These are phyloP conservation scores for Coniella lustricola DNA, from an alignment of 2,329 filamentous ascomycete species.

Conservation along the genomic window DNA sequence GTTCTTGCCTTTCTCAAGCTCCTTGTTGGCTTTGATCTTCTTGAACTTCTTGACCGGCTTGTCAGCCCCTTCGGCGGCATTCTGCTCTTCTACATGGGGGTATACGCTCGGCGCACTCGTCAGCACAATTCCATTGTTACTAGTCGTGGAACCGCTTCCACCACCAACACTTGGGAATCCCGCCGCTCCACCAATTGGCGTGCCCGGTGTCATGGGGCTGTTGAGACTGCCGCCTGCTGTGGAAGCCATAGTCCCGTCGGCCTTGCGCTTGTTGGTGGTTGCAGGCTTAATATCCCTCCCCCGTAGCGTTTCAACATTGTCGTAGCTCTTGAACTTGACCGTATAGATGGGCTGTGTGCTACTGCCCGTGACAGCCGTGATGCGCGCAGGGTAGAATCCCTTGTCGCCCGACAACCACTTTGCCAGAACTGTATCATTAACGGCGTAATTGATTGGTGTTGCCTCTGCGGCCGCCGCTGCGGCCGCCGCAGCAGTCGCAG, in stretches of 20 bases:
- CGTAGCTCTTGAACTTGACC: slow-evolving; percentile 91
- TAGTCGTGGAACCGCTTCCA: slow-evolving; percentile 20
- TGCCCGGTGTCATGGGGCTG: slow-evolving; percentile 10
- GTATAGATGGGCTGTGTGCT: slow-evolving; percentile 86
- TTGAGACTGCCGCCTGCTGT: slow-evolving; percentile 19
- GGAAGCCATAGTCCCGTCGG: slow-evolving; percentile 53
- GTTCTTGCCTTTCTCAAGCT: slow-evolving; percentile 81
- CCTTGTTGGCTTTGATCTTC: slow-evolving; percentile 85
- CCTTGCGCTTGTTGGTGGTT: slow-evolving; percentile 74
- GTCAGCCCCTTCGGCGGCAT: slow-evolving; percentile 58
- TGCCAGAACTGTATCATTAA: slow-evolving; percentile 85
- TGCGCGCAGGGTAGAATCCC: slow-evolving; percentile 83
- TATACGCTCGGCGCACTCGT: slow-evolving; percentile 53
- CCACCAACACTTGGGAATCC: slow-evolving; percentile 33
- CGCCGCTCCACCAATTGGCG: slow-evolving; percentile 20
- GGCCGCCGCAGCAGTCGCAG: slow-evolving; percentile 10
- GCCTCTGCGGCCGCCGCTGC: slow-evolving; percentile 10
- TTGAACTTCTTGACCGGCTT: slow-evolving; percentile 77
- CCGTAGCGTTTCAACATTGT: slow-evolving; percentile 72
- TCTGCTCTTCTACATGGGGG: slow-evolving; percentile 54
- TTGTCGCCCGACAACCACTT: slow-evolving; percentile 89
- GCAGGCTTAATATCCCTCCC: slow-evolving; percentile 79
- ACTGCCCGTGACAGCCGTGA: slow-evolving; percentile 89
- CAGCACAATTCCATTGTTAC: slow-evolving; percentile 41
- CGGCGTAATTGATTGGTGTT: slow-evolving; percentile 58